Base-by-base conservation (phyloP, 495 filamentous ascomycete genomes). In the Talaromyces borbonicus region DNA sequence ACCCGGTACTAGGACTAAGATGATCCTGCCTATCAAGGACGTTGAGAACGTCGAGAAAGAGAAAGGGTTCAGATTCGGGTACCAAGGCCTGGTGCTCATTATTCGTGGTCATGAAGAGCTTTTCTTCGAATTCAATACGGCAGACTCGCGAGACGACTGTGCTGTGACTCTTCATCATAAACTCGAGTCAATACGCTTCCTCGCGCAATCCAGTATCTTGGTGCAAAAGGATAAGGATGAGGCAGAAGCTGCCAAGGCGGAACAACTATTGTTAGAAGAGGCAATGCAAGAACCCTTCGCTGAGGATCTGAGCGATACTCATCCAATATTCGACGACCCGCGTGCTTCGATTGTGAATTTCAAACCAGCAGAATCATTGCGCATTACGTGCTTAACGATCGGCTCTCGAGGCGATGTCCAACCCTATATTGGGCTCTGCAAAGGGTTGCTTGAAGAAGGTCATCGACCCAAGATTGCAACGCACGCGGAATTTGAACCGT, bases 321-420 rank as follows among this genome's bases (percentile, higher is more conserved):
- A 67, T 43, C 79, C 86, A 2, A 86, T 96, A 46, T 97, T 97
- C 56, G 92, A 98, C 56, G 92, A 97, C 55, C 83, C 88, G 15
- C 80, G 79, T 51, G 86, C 87, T 15, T 97, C 92, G 0, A 89
- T 97, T 48, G 73, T 98, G 51, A 90, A 95, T 49, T 98, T 97
- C 67, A 95, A 94, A 60, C 92, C 92, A 0, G 66, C 76, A 5
- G 77, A 90, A 53, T 73, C 89, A 7, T 64, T 98, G 56, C 75
- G 72, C n/a, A 81, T 98, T 41, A 95, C 90, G 0, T 98, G 92
- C 57, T 65, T 98, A 24, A 98, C 92, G 0, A 98, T 98, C 49
- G 92, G 92, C 19, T 95, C 90, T 2, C 77, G 92, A 23, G 92
- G 92, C 19, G 92, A 98, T 60, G 92, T 98, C 6, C 92, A 98